These are phyloP conservation scores for Heritiera fomes DNA, from an alignment of 345 rosid genomes.

Conservation along the genomic window DNA sequence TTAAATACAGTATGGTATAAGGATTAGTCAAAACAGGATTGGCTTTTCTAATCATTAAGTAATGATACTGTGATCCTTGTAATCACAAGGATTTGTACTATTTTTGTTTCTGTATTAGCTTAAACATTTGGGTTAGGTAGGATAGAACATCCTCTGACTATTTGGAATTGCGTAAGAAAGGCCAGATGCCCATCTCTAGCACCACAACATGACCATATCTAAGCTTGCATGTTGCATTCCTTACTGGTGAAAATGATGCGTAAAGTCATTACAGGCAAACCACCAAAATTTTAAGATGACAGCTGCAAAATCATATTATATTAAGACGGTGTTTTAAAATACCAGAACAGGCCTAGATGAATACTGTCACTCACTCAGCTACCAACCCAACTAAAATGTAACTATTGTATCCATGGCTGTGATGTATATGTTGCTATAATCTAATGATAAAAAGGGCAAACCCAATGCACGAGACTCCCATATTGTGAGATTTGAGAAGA, in stretches of 20 bases:
- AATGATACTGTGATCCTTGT: slow-evolving; percentile 26
- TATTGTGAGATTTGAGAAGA: no score
- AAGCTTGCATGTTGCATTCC: slow-evolving; percentile 25
- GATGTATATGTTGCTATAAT: slow-evolving; percentile 20
- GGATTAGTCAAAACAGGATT: slow-evolving; percentile 24
- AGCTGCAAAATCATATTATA: slow-evolving; percentile 16
- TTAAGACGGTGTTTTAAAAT: background rate
- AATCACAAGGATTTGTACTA: slow-evolving; percentile 34
- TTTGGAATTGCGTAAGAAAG: slow-evolving; percentile 26
- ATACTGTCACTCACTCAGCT: slow-evolving; percentile 9
- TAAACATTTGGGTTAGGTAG: slow-evolving; percentile 48
- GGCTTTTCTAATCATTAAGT: slow-evolving; percentile 17
- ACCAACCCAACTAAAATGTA: slow-evolving; percentile 23
- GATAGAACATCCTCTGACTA: slow-evolving; percentile 38
- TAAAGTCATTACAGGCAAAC: slow-evolving; percentile 31
- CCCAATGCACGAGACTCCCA: no score
- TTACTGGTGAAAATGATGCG: slow-evolving; percentile 27
- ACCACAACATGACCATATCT: slow-evolving; percentile 22
- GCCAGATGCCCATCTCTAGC: slow-evolving; percentile 15
- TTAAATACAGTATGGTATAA: background rate
- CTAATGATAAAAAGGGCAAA: slow-evolving; percentile 6
- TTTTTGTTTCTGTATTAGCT: slow-evolving; percentile 8
- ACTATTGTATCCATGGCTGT: slow-evolving; percentile 28
- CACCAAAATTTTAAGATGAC: slow-evolving; percentile 21
- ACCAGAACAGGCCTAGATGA: slow-evolving; percentile 5